Conservation (phyloP, 2,329 filamentous ascomycete species). For the Aspergillus transmontanensis region DNA sequence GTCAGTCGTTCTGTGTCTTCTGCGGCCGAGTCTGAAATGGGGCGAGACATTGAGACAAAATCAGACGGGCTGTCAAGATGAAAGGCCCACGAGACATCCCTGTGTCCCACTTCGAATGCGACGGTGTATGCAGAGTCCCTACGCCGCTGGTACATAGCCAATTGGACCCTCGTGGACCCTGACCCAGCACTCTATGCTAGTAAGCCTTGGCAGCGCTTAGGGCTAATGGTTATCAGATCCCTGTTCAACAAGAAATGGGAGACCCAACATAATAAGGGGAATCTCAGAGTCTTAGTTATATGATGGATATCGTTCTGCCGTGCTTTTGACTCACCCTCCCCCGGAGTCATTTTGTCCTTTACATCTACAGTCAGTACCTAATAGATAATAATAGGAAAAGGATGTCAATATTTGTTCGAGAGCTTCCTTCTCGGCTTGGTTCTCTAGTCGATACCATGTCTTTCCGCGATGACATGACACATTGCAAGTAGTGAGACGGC, state of each 20-base stretch:
- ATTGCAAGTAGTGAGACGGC: constrained; percentile 2
- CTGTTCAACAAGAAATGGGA: background rate
- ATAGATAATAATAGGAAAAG: too few relatives aligned
- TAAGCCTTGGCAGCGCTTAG: background rate
- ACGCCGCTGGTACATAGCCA: background rate
- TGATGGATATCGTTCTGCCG: too few relatives aligned
- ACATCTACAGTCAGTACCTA: too few relatives aligned
- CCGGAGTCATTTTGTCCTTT: too few relatives aligned
- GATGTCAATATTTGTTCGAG: too few relatives aligned
- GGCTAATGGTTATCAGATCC: background rate
- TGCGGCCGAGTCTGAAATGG: background rate
- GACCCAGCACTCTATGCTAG: background rate
- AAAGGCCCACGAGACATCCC: background rate
- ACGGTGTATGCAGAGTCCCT: background rate
- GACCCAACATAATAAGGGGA: too few relatives aligned
- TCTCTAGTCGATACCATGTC: too few relatives aligned
- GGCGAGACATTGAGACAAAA: background rate
- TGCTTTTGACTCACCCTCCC: too few relatives aligned
- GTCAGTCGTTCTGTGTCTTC: too few relatives aligned
- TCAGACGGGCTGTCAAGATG: background rate
- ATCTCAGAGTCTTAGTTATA: too few relatives aligned
- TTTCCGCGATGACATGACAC: background rate
- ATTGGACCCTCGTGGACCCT: background rate
- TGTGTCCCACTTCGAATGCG: background rate
- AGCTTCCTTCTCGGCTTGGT: too few relatives aligned